Evolutionary conservation across 352 stramenopile genomes (phyloP).

Genomic region (Phytopythium litorale): DNA sequence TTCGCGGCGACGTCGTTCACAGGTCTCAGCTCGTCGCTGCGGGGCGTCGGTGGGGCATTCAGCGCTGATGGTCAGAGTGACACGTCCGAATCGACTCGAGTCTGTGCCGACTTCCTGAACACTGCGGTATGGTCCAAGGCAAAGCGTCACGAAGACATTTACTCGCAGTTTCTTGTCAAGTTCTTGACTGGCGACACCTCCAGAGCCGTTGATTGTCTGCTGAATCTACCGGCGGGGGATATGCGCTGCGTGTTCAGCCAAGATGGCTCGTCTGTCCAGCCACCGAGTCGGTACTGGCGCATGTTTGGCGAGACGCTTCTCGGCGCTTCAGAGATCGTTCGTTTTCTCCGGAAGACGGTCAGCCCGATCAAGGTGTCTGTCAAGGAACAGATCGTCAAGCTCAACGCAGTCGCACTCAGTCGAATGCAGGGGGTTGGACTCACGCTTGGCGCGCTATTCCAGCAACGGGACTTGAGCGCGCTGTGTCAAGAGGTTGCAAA

Average conservation of each 20-base stretch:
- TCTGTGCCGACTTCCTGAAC: slow-evolving; percentile 64
- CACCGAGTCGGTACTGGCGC: slow-evolving; percentile 60
- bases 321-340: slow-evolving; percentile 58
- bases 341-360: slow-evolving; percentile 53
- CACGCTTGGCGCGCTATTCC: slow-evolving; percentile 44
- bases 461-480: slow-evolving; percentile 48
- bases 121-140: slow-evolving; percentile 49
- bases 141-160: slow-evolving; percentile 53
- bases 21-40: slow-evolving; percentile 49
- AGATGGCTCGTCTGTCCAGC: slow-evolving; percentile 3
- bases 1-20: slow-evolving; percentile 52
- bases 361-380: slow-evolving; percentile 36
- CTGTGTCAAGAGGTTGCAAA: slow-evolving; percentile 47
- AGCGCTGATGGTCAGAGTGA: not conserved
- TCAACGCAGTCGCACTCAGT: slow-evolving; percentile 48
- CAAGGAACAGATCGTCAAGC: slow-evolving; percentile 49
- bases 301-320: slow-evolving; percentile 69
- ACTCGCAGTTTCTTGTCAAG: slow-evolving; percentile 73
- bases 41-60: slow-evolving; percentile 11
- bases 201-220: slow-evolving; percentile 41
- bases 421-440: slow-evolving; percentile 54
- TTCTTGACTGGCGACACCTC: slow-evolving; percentile 50
- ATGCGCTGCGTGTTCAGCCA: slow-evolving; percentile 61
- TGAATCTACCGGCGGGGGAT: slow-evolving; percentile 37
- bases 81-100: slow-evolving; percentile 20